Base-by-base conservation (phyloP, 306 rosid species). In the Elaeagnus macrophylla region DNA sequence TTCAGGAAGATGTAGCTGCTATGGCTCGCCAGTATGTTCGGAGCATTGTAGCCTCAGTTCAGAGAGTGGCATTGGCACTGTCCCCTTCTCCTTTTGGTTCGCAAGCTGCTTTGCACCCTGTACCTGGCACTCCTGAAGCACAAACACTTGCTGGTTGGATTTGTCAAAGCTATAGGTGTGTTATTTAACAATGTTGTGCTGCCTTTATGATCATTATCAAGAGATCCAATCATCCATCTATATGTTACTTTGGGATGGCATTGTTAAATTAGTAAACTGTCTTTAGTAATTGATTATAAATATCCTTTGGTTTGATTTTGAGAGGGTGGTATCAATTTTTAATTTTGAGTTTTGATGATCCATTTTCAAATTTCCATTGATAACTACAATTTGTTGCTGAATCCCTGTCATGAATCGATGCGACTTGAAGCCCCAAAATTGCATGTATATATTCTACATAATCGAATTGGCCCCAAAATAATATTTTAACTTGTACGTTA, bases 1-100 rank as follows among this genome's bases (percentile, higher is more conserved):
- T 91, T 73, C 96, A 91, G 66, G 96, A 91, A 37, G 87, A 56
- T 59, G 78, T 91, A 53, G 89, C 95, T 8, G 62, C 79, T 15
- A 91, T 91, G 96, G 99, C 96, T 18, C 57, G 99, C 36, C 99
- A 91, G 56, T 91, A 91, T 59, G 83, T 91, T 36, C 83, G 96
- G 16, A 91, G 89, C 60, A 80, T 91, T 45, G 83, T 91, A 55
- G 94, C 96, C 44, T 84, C 99, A 47, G 93, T 91, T 64, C 99
- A 91, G 82, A 82, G 96, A 79, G 96, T 91, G 61, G 88, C 99
- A 57, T 70, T 87, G 53, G 99, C 93, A 7, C 99, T 91, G 51
- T 87, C 96, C 51, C 95, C 99, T 55, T 78, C 96, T 0, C 66
- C 61, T 18, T 72, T 90, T 20, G 88, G 84, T 63, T 69, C 88